phyloP scores from a whole-genome alignment of 345 rosid species.

The Eucalyptus sideroxylon region DNA sequence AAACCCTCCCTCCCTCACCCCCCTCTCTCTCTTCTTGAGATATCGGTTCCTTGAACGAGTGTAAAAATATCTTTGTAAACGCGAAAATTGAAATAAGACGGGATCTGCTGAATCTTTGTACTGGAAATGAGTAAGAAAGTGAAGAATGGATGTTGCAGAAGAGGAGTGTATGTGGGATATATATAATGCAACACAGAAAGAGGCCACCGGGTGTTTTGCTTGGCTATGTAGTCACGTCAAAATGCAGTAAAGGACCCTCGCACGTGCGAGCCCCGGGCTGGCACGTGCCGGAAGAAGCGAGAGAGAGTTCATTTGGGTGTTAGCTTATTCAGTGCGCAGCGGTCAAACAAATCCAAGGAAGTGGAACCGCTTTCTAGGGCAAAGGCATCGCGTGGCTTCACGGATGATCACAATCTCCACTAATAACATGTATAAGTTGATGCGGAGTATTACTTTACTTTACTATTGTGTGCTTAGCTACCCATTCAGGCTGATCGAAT shows the following conservation, averaged over 20 bases:
- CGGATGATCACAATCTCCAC: neutral
- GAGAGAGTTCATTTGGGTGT: neutral
- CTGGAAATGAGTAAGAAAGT: neutral
- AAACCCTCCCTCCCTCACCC: neutral
- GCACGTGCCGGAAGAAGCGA: neutral
- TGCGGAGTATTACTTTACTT: neutral
- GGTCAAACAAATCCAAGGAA: neutral
- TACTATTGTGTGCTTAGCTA: neutral
- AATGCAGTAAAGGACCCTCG: neutral
- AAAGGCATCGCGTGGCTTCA: neutral
- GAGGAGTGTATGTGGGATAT: neutral
- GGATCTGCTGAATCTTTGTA: neutral
- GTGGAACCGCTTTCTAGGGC: neutral
- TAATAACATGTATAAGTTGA: neutral
- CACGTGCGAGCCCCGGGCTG: neutral
- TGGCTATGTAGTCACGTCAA: neutral
- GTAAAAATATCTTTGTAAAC: neutral
- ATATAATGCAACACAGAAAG: neutral
- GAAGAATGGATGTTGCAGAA: neutral
- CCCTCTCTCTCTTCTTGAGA: neutral
- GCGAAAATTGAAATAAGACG: neutral
- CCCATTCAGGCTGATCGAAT: neutral
- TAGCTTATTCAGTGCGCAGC: neutral
- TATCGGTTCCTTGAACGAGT: neutral
- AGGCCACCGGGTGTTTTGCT: neutral